Conservation (phyloP, 306 rosid genomes). For the Acmispon strigosus region DNA sequence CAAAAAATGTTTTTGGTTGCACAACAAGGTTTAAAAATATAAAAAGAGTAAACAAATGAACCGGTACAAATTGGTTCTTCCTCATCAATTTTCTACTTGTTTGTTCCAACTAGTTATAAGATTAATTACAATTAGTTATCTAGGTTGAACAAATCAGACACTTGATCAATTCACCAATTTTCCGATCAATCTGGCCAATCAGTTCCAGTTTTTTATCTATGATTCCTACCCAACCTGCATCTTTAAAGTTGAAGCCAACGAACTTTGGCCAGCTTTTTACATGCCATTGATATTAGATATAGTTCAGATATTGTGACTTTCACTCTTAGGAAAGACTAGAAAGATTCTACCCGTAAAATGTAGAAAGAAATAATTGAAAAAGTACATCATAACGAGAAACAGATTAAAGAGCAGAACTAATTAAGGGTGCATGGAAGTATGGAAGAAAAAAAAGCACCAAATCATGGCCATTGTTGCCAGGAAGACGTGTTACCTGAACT, state of each 20-base stretch:
- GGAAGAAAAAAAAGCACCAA: constrained; percentile 9
- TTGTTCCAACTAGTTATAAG: too few species aligned
- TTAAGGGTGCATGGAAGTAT: not conserved
- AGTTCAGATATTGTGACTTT: not conserved
- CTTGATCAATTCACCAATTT: not conserved
- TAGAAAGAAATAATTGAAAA: not conserved
- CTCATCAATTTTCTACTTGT: too few species aligned
- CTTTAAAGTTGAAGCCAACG: not conserved
- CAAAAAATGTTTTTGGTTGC: not conserved
- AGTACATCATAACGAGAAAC: not conserved
- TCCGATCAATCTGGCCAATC: not conserved
- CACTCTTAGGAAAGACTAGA: not conserved
- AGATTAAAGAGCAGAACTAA: not conserved
- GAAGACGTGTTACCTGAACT: constrained; percentile 55
- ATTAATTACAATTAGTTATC: too few species aligned
- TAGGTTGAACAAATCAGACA: too few species aligned
- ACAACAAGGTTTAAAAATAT: too few species aligned
- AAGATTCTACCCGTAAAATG: not conserved
- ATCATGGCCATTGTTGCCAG: not conserved
- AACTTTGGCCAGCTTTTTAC: not conserved
- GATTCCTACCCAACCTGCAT: not conserved
- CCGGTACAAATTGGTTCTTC: too few species aligned
- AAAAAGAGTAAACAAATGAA: too few species aligned
- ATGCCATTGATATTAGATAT: not conserved
- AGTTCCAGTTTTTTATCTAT: not conserved